phyloP scores from a whole-genome alignment of 306 rosid species.

The Gastrolobium bilobum region DNA sequence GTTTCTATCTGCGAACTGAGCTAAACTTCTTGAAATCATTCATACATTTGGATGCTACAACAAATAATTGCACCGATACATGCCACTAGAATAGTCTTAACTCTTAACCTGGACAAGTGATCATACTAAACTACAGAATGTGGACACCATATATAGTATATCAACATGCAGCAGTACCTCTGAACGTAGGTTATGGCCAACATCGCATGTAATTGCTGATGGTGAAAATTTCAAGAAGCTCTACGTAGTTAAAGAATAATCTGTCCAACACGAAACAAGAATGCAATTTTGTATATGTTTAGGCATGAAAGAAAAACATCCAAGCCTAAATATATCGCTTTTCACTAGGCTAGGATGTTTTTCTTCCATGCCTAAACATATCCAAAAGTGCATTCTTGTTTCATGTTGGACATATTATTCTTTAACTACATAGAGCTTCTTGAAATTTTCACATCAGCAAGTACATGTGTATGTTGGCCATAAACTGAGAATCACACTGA shows the following conservation, averaged over 20 bases:
- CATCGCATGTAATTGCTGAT: neutral
- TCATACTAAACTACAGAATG: constrained; percentile 26
- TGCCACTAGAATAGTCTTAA: constrained; percentile 27
- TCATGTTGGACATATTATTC: constrained; percentile 22
- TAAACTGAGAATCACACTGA: neutral
- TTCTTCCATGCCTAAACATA: neutral
- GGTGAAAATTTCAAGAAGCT: constrained; percentile 26
- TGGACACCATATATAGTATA: constrained; percentile 14
- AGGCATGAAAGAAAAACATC: neutral
- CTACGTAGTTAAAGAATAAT: constrained; percentile 11
- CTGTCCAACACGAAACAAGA: constrained; percentile 25
- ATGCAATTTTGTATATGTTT: constrained; percentile 16
- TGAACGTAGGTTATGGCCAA: constrained; percentile 20
- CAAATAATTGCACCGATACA: constrained; percentile 12
- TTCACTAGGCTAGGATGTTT: neutral
- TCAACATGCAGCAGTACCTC: constrained; percentile 20
- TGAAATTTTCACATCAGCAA: constrained; percentile 24
- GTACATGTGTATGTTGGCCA: constrained; percentile 19
- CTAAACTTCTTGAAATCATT: constrained; percentile 40
- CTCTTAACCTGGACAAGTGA: constrained; percentile 13
- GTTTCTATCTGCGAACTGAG: neutral
- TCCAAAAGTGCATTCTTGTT: constrained; percentile 24
- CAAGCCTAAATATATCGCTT: neutral
- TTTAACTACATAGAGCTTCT: neutral
- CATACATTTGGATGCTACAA: neutral